A percentile compares a stretch with the other conserved stretches of the same genome.
These are phyloP conservation scores for Sphaerulina vaccinii DNA, from an alignment of 2,329 filamentous ascomycete genomes.

Conservation along the genomic window DNA sequence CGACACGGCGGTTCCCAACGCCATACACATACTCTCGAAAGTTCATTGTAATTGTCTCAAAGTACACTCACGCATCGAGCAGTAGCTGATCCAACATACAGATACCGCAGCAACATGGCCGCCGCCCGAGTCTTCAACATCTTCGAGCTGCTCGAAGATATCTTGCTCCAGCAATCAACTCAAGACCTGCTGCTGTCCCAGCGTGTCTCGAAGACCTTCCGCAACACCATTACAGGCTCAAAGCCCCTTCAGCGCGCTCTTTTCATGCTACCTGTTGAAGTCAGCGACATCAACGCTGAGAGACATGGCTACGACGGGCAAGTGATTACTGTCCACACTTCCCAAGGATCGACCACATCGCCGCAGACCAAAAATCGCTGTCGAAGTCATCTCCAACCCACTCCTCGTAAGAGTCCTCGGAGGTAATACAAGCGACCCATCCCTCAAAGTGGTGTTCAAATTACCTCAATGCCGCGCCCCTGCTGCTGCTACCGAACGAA, in stretches of 20 bases:
- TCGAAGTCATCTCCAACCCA: background rate
- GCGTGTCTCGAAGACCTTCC: background rate
- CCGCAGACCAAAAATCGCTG: too few relatives aligned
- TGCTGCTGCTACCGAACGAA: background rate
- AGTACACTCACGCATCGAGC: too few relatives aligned
- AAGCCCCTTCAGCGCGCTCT: conserved; percentile 2
- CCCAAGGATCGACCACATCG: background rate
- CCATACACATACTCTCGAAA: background rate
- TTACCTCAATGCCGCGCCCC: too few relatives aligned
- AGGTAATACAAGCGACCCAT: background rate
- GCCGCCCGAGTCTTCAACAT: conserved; percentile 6
- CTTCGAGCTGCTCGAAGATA: conserved; percentile 1
- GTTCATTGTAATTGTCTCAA: background rate
- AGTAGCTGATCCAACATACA: background rate
- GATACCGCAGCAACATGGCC: background rate
- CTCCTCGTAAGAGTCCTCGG: background rate
- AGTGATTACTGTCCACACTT: background rate
- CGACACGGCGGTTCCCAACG: too few relatives aligned
- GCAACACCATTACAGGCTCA: background rate
- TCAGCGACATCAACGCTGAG: background rate
- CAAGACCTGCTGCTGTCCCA: background rate
- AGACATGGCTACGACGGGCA: background rate
- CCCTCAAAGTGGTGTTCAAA: too few relatives aligned
- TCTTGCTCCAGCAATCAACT: conserved; percentile 1
- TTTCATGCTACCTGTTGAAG: background rate